Evolutionary conservation across 768 basidiomycete species (phyloP), one percentile per base, ranked within the genome.

Genomic region (Termitomyces sp.): DNA sequence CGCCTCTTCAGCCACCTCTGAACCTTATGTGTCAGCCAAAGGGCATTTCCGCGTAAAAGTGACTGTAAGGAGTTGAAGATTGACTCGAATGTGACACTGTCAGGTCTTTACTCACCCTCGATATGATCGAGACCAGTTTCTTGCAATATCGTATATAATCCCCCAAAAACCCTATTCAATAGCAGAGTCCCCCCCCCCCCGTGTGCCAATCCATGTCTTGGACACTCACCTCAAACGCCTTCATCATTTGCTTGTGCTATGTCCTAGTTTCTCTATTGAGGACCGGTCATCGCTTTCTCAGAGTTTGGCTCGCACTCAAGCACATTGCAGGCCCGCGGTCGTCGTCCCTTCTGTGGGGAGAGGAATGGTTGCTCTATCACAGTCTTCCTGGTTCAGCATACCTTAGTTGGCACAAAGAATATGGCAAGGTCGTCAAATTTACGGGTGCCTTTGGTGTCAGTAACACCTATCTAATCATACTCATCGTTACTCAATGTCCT

Each of bases 321-420:
- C 72, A 77, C 57, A 66, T 85, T 34, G 81, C 81, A 15, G 83
- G 84, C 1, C 84, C 84, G 10, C 64, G 61, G 19, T 32, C 70
- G 7, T 72, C 70, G 26, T 84, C 81, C 28, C 66, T 75, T 54
- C 56, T 85, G 2, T 85, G 84, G 84, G 84, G 84, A 1, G 77
- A 84, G 59, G 83, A 84, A 61, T 80, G 80, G 76, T 58, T 70
- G 15, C 76, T 85, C 12, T 84, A 82, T 60, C 72, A 75, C 49
- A 65, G 66, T n/a, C 30, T 64, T n/a, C 84, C 84, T 37, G 84
- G 84, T 14, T 66, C 68, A 9, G 71, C 72, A 14, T 83, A 85
- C 64, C 55, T 73, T 21, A 66, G 72, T 17, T 86, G 83, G 83
- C 79, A 81, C 52, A 68, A 63, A 28, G 62, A 68, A 51, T 86